These are phyloP conservation scores for Magnolia changhungtana DNA, from an alignment of 164 flowering plant genomes.

Conservation along the genomic window DNA sequence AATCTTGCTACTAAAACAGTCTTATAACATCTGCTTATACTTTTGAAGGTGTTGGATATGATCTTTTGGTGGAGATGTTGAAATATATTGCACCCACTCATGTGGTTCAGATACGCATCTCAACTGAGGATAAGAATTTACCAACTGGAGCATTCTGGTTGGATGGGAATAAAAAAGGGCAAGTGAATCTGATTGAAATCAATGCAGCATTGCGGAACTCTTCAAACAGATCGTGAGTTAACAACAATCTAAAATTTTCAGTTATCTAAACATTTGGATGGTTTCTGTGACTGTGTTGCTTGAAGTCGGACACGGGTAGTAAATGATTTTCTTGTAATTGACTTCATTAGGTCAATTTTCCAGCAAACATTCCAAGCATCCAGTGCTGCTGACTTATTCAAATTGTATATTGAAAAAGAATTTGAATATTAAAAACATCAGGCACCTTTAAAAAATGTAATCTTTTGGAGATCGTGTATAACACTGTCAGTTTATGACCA, in stretches of 20 bases:
- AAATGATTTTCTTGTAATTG: not conserved
- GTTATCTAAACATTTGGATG: not conserved
- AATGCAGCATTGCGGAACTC: constrained; percentile 60
- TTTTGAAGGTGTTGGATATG: constrained; percentile 74
- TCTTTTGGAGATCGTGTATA: not conserved
- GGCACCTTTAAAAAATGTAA: not conserved
- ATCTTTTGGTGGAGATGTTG: constrained; percentile 70
- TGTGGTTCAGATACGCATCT: constrained; percentile 76
- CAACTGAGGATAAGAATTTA: constrained; percentile 61
- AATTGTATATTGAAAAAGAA: not conserved
- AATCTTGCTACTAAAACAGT: not conserved
- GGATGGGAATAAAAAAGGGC: constrained; percentile 28
- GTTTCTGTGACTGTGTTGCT: not conserved
- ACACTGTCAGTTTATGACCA: not conserved
- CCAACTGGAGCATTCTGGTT: constrained; percentile 83
- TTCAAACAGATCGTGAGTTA: constrained; percentile 69
- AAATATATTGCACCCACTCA: constrained; percentile 69
- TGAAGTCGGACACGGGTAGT: not conserved
- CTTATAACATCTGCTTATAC: not conserved
- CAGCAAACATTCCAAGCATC: not conserved
- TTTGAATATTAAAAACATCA: not conserved
- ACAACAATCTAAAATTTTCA: not conserved
- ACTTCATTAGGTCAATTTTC: not conserved
- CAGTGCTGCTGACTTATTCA: not conserved
- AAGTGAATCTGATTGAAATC: constrained; percentile 50